Evolutionary conservation across 352 stramenopile genomes (phyloP).

Genomic region (Phytophthora podocarpi): DNA sequence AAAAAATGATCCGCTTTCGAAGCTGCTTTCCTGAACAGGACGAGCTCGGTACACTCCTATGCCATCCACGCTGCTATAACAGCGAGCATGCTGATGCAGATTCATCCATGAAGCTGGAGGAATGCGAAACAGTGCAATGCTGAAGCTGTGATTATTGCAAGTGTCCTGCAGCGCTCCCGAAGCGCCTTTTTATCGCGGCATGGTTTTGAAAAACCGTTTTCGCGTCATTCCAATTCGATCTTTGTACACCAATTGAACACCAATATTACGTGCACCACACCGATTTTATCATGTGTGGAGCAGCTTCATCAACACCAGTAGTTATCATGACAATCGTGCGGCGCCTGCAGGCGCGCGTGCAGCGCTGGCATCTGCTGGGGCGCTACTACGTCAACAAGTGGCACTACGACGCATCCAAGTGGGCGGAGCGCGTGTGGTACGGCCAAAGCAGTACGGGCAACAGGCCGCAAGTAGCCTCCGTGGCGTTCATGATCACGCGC

Average conservation of each 20-base stretch:
- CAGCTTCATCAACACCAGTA: background rate
- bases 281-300: background rate
- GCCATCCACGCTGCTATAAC: background rate
- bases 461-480: slow-evolving; percentile 55
- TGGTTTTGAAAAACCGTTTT: slow-evolving; percentile 12
- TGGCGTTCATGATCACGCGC: slow-evolving; percentile 88
- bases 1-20: background rate
- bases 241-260: background rate
- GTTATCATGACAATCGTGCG: slow-evolving; percentile 44
- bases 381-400: slow-evolving; percentile 87
- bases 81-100: background rate
- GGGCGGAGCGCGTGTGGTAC: slow-evolving; percentile 73
- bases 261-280: slow-evolving; percentile 2
- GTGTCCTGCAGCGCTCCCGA: no score
- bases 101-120: slow-evolving; percentile 1
- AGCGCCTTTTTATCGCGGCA: background rate
- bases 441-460: slow-evolving; percentile 50
- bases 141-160: background rate
- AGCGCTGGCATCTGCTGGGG: slow-evolving; percentile 69
- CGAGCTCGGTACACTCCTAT: background rate
- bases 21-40: background rate
- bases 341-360: slow-evolving; percentile 45
- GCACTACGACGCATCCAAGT: slow-evolving; percentile 84
- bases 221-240: slow-evolving; percentile 23
- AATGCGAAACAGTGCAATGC: background rate